Conservation (phyloP, 2,329 filamentous ascomycete species). For the Fusarium phyllophilum region DNA sequence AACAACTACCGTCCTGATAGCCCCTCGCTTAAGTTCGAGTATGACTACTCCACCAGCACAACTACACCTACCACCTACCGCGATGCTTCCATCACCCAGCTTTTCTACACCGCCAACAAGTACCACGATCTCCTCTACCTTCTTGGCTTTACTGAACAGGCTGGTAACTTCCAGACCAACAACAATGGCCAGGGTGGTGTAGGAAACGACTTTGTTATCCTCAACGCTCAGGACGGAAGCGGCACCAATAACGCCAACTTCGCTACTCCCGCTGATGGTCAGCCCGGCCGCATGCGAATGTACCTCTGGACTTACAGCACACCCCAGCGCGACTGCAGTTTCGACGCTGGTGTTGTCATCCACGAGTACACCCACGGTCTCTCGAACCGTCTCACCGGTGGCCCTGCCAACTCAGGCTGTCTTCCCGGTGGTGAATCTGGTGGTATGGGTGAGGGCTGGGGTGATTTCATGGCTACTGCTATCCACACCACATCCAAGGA, state of each 20-base stretch:
- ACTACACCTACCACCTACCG: slow-evolving; percentile 55
- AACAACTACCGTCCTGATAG: slow-evolving; percentile 58
- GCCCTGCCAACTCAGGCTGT: slow-evolving; percentile 63
- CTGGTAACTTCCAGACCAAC: slow-evolving; percentile 69
- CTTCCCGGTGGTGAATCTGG: slow-evolving; percentile 59
- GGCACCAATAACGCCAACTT: slow-evolving; percentile 69
- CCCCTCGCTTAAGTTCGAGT: slow-evolving; percentile 56
- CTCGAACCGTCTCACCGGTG: slow-evolving; percentile 68
- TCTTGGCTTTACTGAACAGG: slow-evolving; percentile 66
- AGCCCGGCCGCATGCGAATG: slow-evolving; percentile 66
- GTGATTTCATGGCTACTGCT: slow-evolving; percentile 65
- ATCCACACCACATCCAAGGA: slow-evolving; percentile 56
- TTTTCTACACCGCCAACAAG: slow-evolving; percentile 69
- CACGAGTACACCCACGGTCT: slow-evolving; percentile 68
- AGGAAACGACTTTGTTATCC: slow-evolving; percentile 63
- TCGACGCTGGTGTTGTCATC: slow-evolving; percentile 69
- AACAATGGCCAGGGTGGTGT: slow-evolving; percentile 64
- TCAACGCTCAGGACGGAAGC: slow-evolving; percentile 66
- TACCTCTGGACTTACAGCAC: slow-evolving; percentile 63
- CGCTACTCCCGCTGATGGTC: slow-evolving; percentile 62
- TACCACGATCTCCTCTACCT: slow-evolving; percentile 69
- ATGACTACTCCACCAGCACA: slow-evolving; percentile 51
- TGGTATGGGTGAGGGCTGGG: slow-evolving; percentile 69
- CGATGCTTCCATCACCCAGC: slow-evolving; percentile 66
- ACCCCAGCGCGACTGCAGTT: slow-evolving; percentile 63